Conservation (phyloP, 371 early-diverging fungal species). For the Cokeromyces recurvatus region DNA sequence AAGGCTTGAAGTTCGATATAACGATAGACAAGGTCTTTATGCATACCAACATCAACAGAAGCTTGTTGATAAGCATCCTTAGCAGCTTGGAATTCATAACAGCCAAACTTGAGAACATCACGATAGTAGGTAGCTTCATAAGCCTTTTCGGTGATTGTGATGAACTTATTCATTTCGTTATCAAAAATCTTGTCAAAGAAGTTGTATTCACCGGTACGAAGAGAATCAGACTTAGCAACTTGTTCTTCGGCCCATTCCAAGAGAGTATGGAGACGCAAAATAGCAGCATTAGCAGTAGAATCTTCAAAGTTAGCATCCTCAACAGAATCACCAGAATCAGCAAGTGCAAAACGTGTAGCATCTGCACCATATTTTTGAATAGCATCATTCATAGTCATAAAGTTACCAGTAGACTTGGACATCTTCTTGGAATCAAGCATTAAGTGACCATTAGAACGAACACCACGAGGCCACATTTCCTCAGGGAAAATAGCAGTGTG, state of each 20-base stretch:
- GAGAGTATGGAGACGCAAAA: slow-evolving; percentile 91
- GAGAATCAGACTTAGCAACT: slow-evolving; percentile 24
- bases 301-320: slow-evolving; percentile 99
- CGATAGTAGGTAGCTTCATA: slow-evolving; percentile 88
- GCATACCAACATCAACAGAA: slow-evolving; percentile 71
- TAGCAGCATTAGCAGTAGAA: slow-evolving; percentile 94
- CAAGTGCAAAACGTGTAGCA: slow-evolving; percentile 95
- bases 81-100: slow-evolving; percentile 89
- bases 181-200: slow-evolving; percentile 88
- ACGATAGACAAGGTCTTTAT: slow-evolving; percentile 72
- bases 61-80: slow-evolving; percentile 91
- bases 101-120: slow-evolving; percentile 93
- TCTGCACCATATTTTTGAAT: slow-evolving; percentile 94
- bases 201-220: slow-evolving; percentile 44
- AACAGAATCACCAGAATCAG: slow-evolving; percentile 93
- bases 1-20: slow-evolving; percentile 85
- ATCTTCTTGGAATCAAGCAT: slow-evolving; percentile 98
- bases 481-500: slow-evolving; percentile 98
- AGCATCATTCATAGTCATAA: slow-evolving; percentile 88
- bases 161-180: slow-evolving; percentile 79
- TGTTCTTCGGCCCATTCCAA: slow-evolving; percentile 86
- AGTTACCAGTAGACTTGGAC: slow-evolving; percentile 99
- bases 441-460: slow-evolving; percentile 98
- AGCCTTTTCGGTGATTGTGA: slow-evolving; percentile 64
- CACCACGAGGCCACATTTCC: slow-evolving; percentile 88